phyloP scores from a whole-genome alignment of 1,284 basidiomycete genomes.

The Athelia psychrophila region DNA sequence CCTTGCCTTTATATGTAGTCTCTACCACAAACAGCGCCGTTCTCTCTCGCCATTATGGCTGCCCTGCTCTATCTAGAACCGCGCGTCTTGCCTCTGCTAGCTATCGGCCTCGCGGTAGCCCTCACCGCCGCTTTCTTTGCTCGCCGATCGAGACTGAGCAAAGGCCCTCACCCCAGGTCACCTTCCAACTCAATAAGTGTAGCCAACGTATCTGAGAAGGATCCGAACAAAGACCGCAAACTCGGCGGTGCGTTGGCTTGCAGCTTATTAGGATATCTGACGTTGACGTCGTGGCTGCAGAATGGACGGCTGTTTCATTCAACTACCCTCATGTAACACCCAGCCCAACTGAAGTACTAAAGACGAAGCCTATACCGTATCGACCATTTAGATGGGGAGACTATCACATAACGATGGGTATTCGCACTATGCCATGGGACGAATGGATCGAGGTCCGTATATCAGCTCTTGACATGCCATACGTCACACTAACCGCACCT shows the following conservation, averaged over 20 bases:
- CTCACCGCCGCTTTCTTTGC: too few species aligned
- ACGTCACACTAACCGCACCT: background rate
- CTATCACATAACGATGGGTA: constrained; percentile 71
- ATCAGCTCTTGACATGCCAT: background rate
- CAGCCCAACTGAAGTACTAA: constrained; percentile 32
- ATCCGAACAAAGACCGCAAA: constrained; percentile 18
- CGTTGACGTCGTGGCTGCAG: constrained; percentile 21
- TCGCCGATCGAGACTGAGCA: too few species aligned
- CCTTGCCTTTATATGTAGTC: too few species aligned
- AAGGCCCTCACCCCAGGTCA: too few species aligned
- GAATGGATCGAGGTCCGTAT: constrained; percentile 63
- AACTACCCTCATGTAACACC: constrained; percentile 49
- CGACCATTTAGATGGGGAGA: constrained; percentile 62
- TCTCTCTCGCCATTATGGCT: too few species aligned
- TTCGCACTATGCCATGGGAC: constrained; percentile 61
- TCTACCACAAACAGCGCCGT: too few species aligned
- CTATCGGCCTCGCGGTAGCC: too few species aligned
- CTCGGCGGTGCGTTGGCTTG: constrained; percentile 17
- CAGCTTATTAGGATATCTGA: background rate
- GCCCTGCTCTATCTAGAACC: too few species aligned
- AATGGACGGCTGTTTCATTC: constrained; percentile 48
- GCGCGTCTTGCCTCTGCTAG: too few species aligned
- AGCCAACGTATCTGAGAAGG: background rate
- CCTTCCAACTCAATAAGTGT: too few species aligned
- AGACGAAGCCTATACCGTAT: constrained; percentile 56